Evolutionary conservation across 768 basidiomycete genomes (phyloP).

Genomic region (Terana coerulea): DNA sequence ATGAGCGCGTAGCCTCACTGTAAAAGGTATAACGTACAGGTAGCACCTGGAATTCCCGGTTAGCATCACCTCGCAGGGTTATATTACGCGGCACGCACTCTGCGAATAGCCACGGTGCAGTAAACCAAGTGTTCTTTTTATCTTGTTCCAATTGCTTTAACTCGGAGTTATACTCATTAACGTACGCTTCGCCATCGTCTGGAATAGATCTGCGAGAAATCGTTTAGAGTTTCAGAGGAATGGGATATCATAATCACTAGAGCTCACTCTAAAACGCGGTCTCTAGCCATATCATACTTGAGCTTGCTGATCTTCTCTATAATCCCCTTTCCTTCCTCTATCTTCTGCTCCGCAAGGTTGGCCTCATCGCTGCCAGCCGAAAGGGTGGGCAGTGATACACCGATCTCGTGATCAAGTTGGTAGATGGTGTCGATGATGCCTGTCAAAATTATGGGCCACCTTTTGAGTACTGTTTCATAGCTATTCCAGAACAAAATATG

Average conservation of each 20-base stretch:
- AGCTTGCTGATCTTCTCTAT: conserved; percentile 71
- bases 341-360: conserved; percentile 33
- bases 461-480: conserved; percentile 72
- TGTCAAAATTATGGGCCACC: conserved; percentile 86
- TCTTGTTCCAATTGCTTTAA: conserved; percentile 46
- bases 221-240: neutral
- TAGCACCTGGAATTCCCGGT: conserved; percentile 79
- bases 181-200: conserved; percentile 71
- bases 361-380: conserved; percentile 20
- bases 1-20: conserved; percentile 2
- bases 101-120: conserved; percentile 92
- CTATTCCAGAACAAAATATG: conserved; percentile 31
- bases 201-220: conserved; percentile 51
- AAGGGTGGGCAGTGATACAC: conserved; percentile 28
- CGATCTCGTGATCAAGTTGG: conserved; percentile 60
- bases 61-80: neutral
- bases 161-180: conserved; percentile 74
- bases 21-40: conserved; percentile 41
- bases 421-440: conserved; percentile 73
- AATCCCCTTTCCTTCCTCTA: conserved; percentile 75
- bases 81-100: conserved; percentile 55
- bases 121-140: conserved; percentile 77
- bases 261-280: conserved; percentile 62
- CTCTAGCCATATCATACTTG: conserved; percentile 87
- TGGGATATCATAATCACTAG: neutral